Conservation (phyloP, 2,329 filamentous ascomycete species). For the Keithomyces neogunnii region DNA sequence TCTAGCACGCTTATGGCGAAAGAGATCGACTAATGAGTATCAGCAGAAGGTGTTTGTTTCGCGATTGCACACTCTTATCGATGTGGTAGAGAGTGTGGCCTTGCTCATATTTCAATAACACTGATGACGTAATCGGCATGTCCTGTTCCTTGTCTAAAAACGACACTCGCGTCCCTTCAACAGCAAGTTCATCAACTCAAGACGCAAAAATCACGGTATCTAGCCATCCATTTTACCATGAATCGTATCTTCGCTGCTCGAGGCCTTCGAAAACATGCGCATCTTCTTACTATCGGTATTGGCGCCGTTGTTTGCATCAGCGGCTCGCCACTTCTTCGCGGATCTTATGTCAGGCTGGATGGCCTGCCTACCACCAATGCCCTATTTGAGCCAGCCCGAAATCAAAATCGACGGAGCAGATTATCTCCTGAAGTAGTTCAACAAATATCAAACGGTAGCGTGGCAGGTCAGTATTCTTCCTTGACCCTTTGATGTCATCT, state of each 20-base stretch:
- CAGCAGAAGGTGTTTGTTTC: too few species aligned
- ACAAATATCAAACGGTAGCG: conserved; percentile 46
- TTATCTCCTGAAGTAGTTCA: conserved; percentile 27
- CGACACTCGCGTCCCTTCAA: too few species aligned
- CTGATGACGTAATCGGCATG: too few species aligned
- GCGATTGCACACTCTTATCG: too few species aligned
- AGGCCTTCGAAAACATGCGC: background rate
- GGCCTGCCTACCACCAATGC: conserved; percentile 11
- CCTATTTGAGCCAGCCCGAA: too few species aligned
- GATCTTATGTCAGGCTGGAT: conserved; percentile 20
- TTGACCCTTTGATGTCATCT: background rate
- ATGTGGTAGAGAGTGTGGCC: too few species aligned
- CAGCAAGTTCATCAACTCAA: too few species aligned
- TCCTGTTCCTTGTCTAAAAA: too few species aligned
- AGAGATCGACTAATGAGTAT: too few species aligned
- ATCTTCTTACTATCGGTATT: conserved; percentile 18
- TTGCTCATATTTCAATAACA: too few species aligned
- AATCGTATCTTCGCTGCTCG: background rate
- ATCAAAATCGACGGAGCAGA: background rate
- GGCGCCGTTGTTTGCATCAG: conserved; percentile 18
- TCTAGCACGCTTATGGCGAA: too few species aligned
- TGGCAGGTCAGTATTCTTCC: conserved; percentile 33
- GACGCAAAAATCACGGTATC: too few species aligned
- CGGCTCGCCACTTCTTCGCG: conserved; percentile 16
- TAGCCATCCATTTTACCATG: background rate